Conservation (phyloP, 805 yeast genomes). For the Candida peoriensis region DNA sequence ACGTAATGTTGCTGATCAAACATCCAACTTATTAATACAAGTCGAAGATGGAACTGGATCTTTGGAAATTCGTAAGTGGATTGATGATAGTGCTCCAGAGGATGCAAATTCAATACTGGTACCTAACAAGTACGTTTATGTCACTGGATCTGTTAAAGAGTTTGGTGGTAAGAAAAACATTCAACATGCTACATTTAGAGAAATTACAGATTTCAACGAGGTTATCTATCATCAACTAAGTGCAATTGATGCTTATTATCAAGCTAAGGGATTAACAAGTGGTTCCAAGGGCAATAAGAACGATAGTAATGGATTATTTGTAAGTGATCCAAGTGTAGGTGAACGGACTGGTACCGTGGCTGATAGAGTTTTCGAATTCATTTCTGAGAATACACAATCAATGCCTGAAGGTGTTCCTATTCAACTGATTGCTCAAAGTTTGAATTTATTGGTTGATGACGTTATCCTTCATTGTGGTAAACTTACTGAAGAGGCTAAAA, state of each 20-base stretch:
- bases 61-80: conserved; percentile 63
- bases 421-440: conserved; percentile 51
- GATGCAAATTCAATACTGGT: conserved; percentile 29
- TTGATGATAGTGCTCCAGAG: conserved; percentile 35
- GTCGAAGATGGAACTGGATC: conserved; percentile 80
- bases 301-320: conserved; percentile 34
- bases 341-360: conserved; percentile 27
- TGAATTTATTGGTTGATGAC: conserved; percentile 44
- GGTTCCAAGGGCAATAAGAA: conserved; percentile 4
- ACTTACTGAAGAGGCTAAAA: conserved; percentile 61
- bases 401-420: conserved; percentile 79
- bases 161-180: conserved; percentile 60
- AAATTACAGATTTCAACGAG: conserved; percentile 59
- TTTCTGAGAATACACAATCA: conserved; percentile 44
- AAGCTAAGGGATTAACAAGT: conserved; percentile 42
- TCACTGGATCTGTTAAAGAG: conserved; percentile 51
- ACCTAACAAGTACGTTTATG: conserved; percentile 56
- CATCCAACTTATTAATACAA: conserved; percentile 50
- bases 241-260: conserved; percentile 53
- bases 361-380: conserved; percentile 44
- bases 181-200: conserved; percentile 56
- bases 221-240: conserved; percentile 62
- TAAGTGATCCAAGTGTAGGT: conserved; percentile 31
- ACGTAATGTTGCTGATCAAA: conserved; percentile 56
- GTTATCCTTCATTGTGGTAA: conserved; percentile 46